Conservation (phyloP, 2,329 filamentous ascomycete species). For the Phaeoacremonium minimum region DNA sequence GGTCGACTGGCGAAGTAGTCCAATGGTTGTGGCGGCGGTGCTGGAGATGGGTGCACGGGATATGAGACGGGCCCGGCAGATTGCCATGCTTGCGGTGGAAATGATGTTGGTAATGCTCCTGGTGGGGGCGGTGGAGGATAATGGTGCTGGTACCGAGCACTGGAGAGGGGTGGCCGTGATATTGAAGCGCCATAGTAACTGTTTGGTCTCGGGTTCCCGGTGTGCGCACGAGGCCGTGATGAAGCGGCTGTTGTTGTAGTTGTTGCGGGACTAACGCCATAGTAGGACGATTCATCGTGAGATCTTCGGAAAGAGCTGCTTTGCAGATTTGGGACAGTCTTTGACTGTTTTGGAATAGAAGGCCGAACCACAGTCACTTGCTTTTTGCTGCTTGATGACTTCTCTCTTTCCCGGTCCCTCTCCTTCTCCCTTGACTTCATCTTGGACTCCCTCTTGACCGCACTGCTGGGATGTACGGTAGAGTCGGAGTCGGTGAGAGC, state of each 20-base stretch:
- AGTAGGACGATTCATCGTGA: constrained; percentile 32
- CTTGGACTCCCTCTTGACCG: constrained; percentile 24
- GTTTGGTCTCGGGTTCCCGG: constrained; percentile 22
- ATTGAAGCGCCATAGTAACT: constrained; percentile 27
- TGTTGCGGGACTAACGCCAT: constrained; percentile 28
- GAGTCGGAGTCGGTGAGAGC: constrained; percentile 37
- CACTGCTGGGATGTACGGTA: constrained; percentile 30
- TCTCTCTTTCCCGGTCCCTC: constrained; percentile 19
- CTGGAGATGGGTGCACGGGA: constrained; percentile 8
- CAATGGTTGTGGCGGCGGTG: constrained; percentile 3
- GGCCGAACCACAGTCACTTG: constrained; percentile 8
- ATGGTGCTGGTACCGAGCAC: constrained; percentile 27
- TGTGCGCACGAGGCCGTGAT: constrained; percentile 34
- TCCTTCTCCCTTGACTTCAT: constrained; percentile 18
- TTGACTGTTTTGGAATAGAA: constrained; percentile 30
- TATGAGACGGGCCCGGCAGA: constrained; percentile 14
- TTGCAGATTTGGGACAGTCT: constrained; percentile 26
- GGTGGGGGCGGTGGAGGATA: constrained; percentile 22
- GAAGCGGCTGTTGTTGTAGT: constrained; percentile 19
- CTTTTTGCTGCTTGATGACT: constrained; percentile 14
- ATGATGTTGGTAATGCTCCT: constrained; percentile 20
- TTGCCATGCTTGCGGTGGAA: constrained; percentile 17
- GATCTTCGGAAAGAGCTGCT: constrained; percentile 19
- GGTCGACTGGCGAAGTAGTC: constrained; percentile 6
- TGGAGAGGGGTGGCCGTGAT: constrained; percentile 29